phyloP scores from a whole-genome alignment of 805 yeast genomes.

The Candida namnaoensis region DNA sequence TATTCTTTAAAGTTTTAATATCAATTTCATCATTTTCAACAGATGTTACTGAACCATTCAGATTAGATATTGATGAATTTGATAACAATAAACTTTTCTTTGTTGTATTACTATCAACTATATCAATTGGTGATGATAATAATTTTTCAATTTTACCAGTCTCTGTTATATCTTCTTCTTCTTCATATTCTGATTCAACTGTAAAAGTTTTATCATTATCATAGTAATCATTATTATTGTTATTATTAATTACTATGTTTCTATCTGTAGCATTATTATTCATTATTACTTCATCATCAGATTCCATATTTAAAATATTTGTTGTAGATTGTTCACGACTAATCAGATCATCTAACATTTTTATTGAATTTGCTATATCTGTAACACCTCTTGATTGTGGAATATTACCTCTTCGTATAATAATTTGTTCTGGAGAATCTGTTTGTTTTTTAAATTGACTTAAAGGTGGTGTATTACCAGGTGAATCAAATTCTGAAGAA shows the following conservation, averaged over 20 bases:
- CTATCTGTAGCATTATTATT: no score
- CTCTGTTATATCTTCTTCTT: not conserved
- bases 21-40: constrained; percentile 2
- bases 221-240: no score
- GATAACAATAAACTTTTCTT: constrained; percentile 7
- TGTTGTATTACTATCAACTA: constrained; percentile 3
- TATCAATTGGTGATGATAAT: constrained; percentile 14
- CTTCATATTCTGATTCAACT: constrained; percentile 4
- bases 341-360: constrained; percentile 24
- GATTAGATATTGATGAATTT: constrained; percentile 14
- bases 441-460: constrained; percentile 5
- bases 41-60: constrained; percentile 7
- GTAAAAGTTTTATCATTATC: no score
- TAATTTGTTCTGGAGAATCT: constrained; percentile 3
- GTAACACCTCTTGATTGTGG: constrained; percentile 33
- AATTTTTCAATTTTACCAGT: constrained; percentile 8
- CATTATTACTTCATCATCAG: not conserved
- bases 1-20: not conserved
- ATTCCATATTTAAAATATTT: constrained; percentile 5
- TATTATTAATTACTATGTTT: no score
- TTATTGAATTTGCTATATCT: constrained; percentile 29
- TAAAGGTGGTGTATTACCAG: constrained; percentile 17
- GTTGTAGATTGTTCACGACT: constrained; percentile 13
- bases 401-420: constrained; percentile 16
- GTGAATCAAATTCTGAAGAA: constrained; percentile 34